These are phyloP conservation scores for Rhizopogon salebrosus DNA, from an alignment of 768 basidiomycete species.

Conservation along the genomic window DNA sequence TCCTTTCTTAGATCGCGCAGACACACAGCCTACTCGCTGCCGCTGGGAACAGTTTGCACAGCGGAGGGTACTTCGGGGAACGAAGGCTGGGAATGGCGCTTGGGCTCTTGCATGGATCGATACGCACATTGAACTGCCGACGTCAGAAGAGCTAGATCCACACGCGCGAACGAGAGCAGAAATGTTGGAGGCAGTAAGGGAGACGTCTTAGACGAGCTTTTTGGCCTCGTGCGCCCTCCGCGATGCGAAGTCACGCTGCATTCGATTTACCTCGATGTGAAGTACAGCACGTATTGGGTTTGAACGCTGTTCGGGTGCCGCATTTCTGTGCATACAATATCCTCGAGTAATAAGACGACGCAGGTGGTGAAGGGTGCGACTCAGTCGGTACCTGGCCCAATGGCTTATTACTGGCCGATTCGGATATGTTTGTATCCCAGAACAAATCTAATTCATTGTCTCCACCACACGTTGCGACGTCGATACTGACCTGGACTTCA, in stretches of 20 bases:
- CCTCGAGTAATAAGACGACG: too few species aligned
- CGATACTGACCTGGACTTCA: too few species aligned
- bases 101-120: slow-evolving; percentile 84
- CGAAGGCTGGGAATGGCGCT: slow-evolving; percentile 70
- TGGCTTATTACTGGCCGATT: not conserved
- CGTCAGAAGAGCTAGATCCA: slow-evolving; percentile 17
- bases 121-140: slow-evolving; percentile 34
- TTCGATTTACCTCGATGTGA: not conserved
- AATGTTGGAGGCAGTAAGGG: not conserved
- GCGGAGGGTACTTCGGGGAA: slow-evolving; percentile 55
- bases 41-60: slow-evolving; percentile 58
- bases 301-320: not conserved
- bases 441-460: not conserved
- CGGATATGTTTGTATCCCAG: not conserved
- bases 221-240: not conserved
- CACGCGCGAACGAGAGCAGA: slow-evolving; percentile 15
- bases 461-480: too few species aligned
- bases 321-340: not conserved
- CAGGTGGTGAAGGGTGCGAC: not conserved
- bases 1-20: slow-evolving; percentile 52
- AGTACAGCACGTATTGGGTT: not conserved
- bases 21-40: slow-evolving; percentile 69
- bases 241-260: not conserved
- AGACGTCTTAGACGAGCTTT: not conserved
- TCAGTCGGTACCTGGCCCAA: too few species aligned